These are phyloP conservation scores for Helenozyma baotianmanensis DNA, from an alignment of 805 yeast species.

Conservation along the genomic window DNA sequence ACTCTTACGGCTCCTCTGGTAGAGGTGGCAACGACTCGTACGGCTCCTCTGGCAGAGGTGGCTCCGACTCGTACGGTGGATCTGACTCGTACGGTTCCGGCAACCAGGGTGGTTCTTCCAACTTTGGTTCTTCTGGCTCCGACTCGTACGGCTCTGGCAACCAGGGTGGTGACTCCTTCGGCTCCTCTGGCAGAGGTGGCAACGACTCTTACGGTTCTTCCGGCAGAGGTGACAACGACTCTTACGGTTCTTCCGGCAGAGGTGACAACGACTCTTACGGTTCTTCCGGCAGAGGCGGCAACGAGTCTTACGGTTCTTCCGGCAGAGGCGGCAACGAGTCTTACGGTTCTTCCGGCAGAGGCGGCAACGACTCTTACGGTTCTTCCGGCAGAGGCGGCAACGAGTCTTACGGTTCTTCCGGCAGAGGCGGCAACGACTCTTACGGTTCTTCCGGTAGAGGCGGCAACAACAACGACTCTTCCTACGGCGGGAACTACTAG, in stretches of 20 bases:
- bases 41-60: conserved; percentile 7
- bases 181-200: conserved; percentile 17
- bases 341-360: conserved; percentile 13
- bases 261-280: conserved; percentile 16
- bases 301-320: too few species aligned
- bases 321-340: conserved; percentile 10
- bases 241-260: conserved; percentile 18
- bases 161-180: conserved; percentile 17
- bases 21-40: conserved; percentile 18
- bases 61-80: conserved; percentile 15
- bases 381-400: conserved; percentile 15
- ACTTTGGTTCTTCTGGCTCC: conserved; percentile 14
- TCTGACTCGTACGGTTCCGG: too few species aligned
- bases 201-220: conserved; percentile 19
- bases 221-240: conserved; percentile 14
- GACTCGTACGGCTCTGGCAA: conserved; percentile 16
- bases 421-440: conserved; percentile 8
- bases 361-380: conserved; percentile 16
- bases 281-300: conserved; percentile 7
- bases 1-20: conserved; percentile 19
- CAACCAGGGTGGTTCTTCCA: too few species aligned
- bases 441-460: conserved; percentile 22
- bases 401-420: conserved; percentile 20
- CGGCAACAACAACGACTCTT: conserved; percentile 9
- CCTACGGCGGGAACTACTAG: conserved; percentile 12